Base-by-base conservation (phyloP, 768 basidiomycete genomes). In the Lentinula sp. region DNA sequence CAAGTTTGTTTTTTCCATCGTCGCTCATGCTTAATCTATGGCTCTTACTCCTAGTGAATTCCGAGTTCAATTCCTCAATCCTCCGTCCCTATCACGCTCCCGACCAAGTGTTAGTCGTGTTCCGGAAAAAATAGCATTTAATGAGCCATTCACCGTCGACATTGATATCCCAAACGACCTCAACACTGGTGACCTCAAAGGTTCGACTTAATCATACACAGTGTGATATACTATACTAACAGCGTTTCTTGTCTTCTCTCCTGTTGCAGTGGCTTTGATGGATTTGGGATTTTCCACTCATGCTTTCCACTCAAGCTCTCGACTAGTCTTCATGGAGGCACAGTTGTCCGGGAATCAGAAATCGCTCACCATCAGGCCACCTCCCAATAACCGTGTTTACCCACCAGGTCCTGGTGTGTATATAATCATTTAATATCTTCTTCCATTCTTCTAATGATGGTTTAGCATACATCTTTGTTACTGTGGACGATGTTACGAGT, bases 241-340 rank as follows among this genome's bases (percentile, higher is more conserved):
- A 3, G 28, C 45, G 42, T 42, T 42, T 60, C 31, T 57, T 42
- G 7, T 48, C n/a, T 23, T 61, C 34, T 35, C 45, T 15, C 35
- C 32, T 4, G 10, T 52, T n/a, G n/a, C 21, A 74, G 74, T 73
- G 5, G 65, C 73, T 3, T 62, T 75, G 15, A 73, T 74, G 71
- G 73, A 74, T 48, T 64, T 74, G 13, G 73, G 73, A 9, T 74
- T 70, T 65, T 74, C 73, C 5, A 66, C 69, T 5, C 74, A 75
- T 57, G 73, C 73, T 4, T 73, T 74, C 72, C 74, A 74, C 60
- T 70, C 74, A 23, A 70, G 72, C 43, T 63, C 68, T 2, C 74
- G 73, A 1, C 65, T 75, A 10, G 74, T 75, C 8, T 75, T 70
- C 62, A 68, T 75, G 64, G 67, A 70, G 6, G 68, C 74, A 3